A percentile compares a stretch with the other conserved stretches of the same genome.
Conservation (phyloP, 2,329 filamentous ascomycete genomes). For the Fusarium nisikadoi region DNA sequence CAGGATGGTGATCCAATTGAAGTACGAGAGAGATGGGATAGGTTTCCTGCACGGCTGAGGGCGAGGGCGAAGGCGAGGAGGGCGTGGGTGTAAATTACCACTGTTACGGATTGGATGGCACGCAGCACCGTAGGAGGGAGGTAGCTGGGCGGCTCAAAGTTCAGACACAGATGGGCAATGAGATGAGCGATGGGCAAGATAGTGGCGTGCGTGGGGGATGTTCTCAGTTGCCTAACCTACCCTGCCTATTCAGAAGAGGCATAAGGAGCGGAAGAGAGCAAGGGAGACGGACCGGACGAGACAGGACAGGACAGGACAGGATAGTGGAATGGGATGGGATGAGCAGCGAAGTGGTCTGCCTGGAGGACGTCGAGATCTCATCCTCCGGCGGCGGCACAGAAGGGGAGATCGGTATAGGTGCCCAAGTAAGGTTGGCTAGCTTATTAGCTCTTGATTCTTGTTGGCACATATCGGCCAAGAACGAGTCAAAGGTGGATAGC, state of each 20-base stretch:
- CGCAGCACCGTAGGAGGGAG: not conserved
- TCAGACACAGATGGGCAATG: conserved; percentile 26
- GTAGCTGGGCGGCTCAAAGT: conserved; percentile 22
- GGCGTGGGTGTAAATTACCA: conserved; percentile 32
- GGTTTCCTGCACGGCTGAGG: conserved; percentile 20
- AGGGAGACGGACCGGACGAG: conserved; percentile 36
- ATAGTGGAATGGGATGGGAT: conserved; percentile 11
- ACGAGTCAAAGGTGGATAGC: conserved; percentile 22
- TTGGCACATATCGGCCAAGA: conserved; percentile 21
- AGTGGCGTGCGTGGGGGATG: conserved; percentile 43
- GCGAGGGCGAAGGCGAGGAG: conserved; percentile 28
- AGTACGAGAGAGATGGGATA: conserved; percentile 2
- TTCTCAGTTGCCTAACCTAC: not conserved
- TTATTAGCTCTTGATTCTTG: conserved; percentile 8
- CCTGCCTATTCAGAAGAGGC: conserved; percentile 18
- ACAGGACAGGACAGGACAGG: not conserved
- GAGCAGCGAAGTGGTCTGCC: conserved; percentile 33
- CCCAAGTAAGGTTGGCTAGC: conserved; percentile 1
- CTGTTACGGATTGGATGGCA: conserved; percentile 22
- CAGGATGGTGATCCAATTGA: conserved; percentile 21
- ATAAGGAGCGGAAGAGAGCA: conserved; percentile 14
- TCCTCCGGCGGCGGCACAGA: not conserved
- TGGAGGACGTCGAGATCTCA: conserved; percentile 14
- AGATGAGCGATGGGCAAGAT: conserved; percentile 31
- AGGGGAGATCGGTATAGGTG: conserved; percentile 7